Percentiles rank a stretch among this genome's conserved stretches.
Evolutionary conservation across 2,329 filamentous ascomycete species (phyloP).

Genomic region (Raffaelea deltoideospora): DNA sequence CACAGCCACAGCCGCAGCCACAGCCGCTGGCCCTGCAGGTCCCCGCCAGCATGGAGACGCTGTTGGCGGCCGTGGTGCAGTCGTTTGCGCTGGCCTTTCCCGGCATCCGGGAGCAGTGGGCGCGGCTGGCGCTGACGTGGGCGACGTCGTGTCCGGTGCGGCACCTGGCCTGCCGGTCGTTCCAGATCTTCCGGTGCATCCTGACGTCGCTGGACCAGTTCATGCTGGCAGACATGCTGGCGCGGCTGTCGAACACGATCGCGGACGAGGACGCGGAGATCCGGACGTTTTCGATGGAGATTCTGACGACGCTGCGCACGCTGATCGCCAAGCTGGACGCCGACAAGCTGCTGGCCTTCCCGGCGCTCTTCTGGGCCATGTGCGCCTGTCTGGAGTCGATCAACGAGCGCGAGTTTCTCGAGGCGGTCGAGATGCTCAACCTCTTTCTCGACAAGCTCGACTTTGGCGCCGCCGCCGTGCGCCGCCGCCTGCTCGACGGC

Average conservation of each 20-base stretch:
- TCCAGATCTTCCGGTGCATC: slow-evolving; percentile 93
- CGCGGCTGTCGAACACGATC: slow-evolving; percentile 87
- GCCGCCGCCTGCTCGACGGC: slow-evolving; percentile 58
- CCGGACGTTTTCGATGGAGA: slow-evolving; percentile 95
- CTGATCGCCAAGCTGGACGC: slow-evolving; percentile 75
- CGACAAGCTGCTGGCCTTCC: slow-evolving; percentile 71
- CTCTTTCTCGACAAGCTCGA: slow-evolving; percentile 75
- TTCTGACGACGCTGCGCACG: slow-evolving; percentile 82
- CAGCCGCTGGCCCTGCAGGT: slow-evolving; percentile 58
- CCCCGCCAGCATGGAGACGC: slow-evolving; percentile 70
- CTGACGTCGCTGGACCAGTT: slow-evolving; percentile 77
- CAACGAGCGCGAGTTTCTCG: slow-evolving; percentile 87
- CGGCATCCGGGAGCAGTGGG: slow-evolving; percentile 81
- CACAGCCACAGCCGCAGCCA: background rate
- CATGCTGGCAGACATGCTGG: slow-evolving; percentile 96
- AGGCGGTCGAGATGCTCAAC: slow-evolving; percentile 82
- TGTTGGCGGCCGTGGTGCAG: slow-evolving; percentile 67
- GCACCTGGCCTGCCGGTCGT: slow-evolving; percentile 89
- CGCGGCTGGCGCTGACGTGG: slow-evolving; percentile 79
- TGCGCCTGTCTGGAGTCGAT: slow-evolving; percentile 94
- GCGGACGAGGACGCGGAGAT: slow-evolving; percentile 90
- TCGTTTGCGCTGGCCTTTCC: slow-evolving; percentile 78
- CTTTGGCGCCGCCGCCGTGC: slow-evolving; percentile 52
- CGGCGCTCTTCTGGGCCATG: slow-evolving; percentile 94
- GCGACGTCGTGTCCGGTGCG: slow-evolving; percentile 92